These are phyloP conservation scores for Elaeis guineensis DNA, from an alignment of 176 grass and related monocot species.

Conservation along the genomic window DNA sequence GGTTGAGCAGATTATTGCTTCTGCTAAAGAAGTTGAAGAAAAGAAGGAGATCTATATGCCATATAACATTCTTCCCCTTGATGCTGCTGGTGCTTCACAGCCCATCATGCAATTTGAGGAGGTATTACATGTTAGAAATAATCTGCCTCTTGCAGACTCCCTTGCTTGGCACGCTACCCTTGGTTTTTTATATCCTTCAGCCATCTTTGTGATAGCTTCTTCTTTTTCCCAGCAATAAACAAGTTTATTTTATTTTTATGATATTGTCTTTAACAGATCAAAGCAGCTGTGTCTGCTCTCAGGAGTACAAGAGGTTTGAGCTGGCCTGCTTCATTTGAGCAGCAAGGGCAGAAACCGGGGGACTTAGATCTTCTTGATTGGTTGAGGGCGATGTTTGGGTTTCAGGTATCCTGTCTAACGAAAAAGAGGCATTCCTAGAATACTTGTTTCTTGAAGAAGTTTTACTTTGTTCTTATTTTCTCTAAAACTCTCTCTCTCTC, in stretches of 20 bases:
- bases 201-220: too few species aligned
- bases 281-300: conserved; percentile 53
- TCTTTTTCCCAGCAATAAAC: too few species aligned
- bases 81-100: conserved; percentile 80
- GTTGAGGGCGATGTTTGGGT: conserved; percentile 94
- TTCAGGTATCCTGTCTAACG: conserved; percentile 50
- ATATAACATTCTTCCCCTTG: conserved; percentile 78
- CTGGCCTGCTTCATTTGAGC: conserved; percentile 65
- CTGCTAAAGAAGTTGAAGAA: conserved; percentile 73
- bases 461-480: not conserved
- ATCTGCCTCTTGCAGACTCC: too few species aligned
- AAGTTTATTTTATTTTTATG: too few species aligned
- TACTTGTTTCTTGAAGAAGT: not conserved
- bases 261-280: conserved; percentile 22
- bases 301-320: conserved; percentile 54
- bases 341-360: conserved; percentile 67
- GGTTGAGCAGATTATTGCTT: conserved; percentile 52
- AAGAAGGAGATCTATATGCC: conserved; percentile 78
- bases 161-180: too few species aligned
- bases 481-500: too few species aligned
- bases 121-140: conserved; percentile 29
- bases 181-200: too few species aligned
- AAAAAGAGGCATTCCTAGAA: not conserved
- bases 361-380: conserved; percentile 90
- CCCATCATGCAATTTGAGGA: conserved; percentile 94